Evolutionary conservation across 2,329 filamentous ascomycete genomes (phyloP), one percentile per base, ranked within the genome.

Genomic region (Penicillium sp.): DNA sequence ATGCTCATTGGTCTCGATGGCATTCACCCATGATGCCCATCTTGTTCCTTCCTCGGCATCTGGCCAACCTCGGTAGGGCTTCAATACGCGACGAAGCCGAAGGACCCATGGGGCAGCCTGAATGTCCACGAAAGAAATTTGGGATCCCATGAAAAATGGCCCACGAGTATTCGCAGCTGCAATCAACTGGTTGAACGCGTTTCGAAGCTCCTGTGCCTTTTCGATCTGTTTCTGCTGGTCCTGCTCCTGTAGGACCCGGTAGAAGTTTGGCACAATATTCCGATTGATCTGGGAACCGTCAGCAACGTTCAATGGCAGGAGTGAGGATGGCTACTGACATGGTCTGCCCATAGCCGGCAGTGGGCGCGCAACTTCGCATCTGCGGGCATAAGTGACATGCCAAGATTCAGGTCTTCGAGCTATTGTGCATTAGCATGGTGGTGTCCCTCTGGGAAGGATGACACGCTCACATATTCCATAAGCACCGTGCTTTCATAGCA

Each of bases 401-500:
- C 82, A 24, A 78, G 69, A 28, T 82, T 77, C 25, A 90, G 72
- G 62, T 95, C 91, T 64, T 95, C 90, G 31, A 94, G 80, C 83
- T 87, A 62, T n/a, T 56, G 31, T 38, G 16, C 5, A n/a, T 62
- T 28, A 62, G 53, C 20, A 44, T 39, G 5, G n/a, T 10, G 25
- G 44, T 30, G 27, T 24, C 41, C 11, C 11, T 16, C 16, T 13
- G 16, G 8, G 44, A 48, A 8, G n/a, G 33, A 39, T 31, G 36
- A 18, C 22, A 27, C n/a, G 16, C 13, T 59, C 74, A 89, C 85
- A 71, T 95, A 95, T 86, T 95, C 90, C 68, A 95, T 80, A 62
- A 95, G 81, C 3, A 95, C 86, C 1, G 83, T 83, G 62, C 88
- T 92, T 67, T 95, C 90, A 64, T 90, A 86, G 63, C 87, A 90